Base-by-base conservation (phyloP, 345 rosid species). In the Lepidium africanum region DNA sequence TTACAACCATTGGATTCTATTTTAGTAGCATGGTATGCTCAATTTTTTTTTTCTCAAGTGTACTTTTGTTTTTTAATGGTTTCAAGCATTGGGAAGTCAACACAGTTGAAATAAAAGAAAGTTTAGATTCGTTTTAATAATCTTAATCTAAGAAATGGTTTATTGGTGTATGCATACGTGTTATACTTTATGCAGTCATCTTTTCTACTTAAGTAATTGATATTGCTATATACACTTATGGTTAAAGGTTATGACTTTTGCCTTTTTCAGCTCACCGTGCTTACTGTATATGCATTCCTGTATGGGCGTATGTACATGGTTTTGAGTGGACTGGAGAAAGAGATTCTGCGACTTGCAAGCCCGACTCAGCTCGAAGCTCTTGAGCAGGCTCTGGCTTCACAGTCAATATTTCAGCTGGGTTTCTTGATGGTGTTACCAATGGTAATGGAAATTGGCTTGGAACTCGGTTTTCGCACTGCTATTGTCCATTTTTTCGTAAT, bases 241-340 rank as follows among this genome's bases (percentile, higher is more conserved):
- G 6, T 19, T 45, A 46, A 56, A n/a, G 30, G 27, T 43, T 54
- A 54, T 72, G 76, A 52, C 54, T 35, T 57, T 39, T 59, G 16
- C 57, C 11, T 75, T 39, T 76, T 77, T 64, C 96, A 94, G 99
- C 69, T 89, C 32, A 91, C 95, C 0, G 99, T 91, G 67, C 83
- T 94, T 67, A 86, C 74, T 3, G 96, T 87, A 14, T 94, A 91
- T 49, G 80, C 87, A 14, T 94, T 94, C 85, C 84, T 94, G 60
- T 94, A 94, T 75, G 99, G 99, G 46, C 99, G 97, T 21, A 14
- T 91, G 25, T 94, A 89, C 83, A 79, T 91, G 96, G 87, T 87
- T 70, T 76, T 94, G 99, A 89, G 99, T 78, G 97, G 97, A 65
- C 65, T 86, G 48, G 99, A 94, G 73, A 71, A 27, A 12, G 95